Conservation (phyloP, 441 rosid species). For the Croton laevigatus region DNA sequence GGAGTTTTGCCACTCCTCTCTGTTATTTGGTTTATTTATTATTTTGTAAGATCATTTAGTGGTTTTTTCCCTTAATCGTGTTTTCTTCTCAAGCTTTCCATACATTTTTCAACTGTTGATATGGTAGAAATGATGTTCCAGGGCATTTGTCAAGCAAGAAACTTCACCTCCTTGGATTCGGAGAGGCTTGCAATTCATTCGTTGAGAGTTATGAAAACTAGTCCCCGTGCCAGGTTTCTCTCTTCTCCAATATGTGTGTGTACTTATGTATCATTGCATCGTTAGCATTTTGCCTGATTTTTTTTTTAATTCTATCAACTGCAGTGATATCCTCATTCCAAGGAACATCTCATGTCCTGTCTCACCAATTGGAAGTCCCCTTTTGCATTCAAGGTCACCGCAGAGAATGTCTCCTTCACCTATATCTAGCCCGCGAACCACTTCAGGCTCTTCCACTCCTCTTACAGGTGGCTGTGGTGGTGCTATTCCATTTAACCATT, state of each 20-base stretch:
- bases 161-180: slow-evolving; percentile 39
- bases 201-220: slow-evolving; percentile 44
- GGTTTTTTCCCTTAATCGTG: neutral
- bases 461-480: slow-evolving; percentile 63
- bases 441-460: slow-evolving; percentile 72
- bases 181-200: slow-evolving; percentile 67
- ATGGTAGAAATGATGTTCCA: slow-evolving; percentile 28
- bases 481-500: slow-evolving; percentile 49
- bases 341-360: slow-evolving; percentile 73
- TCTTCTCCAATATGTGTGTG: slow-evolving; percentile 9
- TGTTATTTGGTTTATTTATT: neutral
- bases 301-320: slow-evolving; percentile 18
- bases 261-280: neutral
- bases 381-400: slow-evolving; percentile 57
- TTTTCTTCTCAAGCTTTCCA: neutral
- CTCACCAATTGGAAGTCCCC: slow-evolving; percentile 72
- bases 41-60: neutral
- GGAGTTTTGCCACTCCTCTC: neutral
- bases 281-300: slow-evolving; percentile 22
- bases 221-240: slow-evolving; percentile 41
- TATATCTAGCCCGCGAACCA: slow-evolving; percentile 62
- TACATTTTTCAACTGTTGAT: slow-evolving; percentile 11
- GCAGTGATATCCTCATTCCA: slow-evolving; percentile 51
- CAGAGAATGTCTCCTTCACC: slow-evolving; percentile 75
- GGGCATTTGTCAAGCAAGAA: slow-evolving; percentile 51